phyloP scores from a whole-genome alignment of 495 filamentous ascomycete species.

The Diplogelasinospora grovesii region DNA sequence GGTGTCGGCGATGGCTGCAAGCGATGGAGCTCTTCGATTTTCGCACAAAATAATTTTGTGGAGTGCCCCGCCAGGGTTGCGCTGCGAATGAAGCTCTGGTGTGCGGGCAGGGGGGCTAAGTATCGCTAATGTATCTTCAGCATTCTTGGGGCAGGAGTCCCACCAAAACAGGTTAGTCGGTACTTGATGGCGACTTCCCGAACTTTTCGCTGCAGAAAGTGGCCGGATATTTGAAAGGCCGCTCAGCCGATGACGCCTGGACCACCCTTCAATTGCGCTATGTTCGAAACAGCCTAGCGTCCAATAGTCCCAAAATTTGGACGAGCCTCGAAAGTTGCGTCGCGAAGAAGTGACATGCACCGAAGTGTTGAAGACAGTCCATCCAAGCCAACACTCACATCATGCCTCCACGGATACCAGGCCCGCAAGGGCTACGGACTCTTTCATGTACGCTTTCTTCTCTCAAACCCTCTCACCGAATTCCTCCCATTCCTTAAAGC shows the following conservation, averaged over 20 bases:
- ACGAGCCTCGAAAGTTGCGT: conserved; percentile 18
- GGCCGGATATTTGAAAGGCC: conserved; percentile 7
- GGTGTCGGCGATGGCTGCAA: conserved; percentile 17
- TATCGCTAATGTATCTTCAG: neutral
- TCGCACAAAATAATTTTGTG: conserved; percentile 34
- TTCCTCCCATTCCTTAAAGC: neutral
- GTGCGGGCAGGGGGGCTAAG: neutral
- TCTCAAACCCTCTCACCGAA: neutral
- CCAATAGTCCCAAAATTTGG: conserved; percentile 24
- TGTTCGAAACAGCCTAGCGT: conserved; percentile 6
- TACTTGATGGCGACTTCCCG: neutral
- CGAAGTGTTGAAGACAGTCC: neutral
- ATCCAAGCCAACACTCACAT: conserved; percentile 18
- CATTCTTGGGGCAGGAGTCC: neutral
- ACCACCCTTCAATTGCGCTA: conserved; percentile 1
- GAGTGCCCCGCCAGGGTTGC: conserved; percentile 35
- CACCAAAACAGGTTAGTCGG: neutral
- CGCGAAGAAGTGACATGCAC: neutral
- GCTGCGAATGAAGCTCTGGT: conserved; percentile 11
- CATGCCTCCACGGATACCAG: conserved; percentile 72
- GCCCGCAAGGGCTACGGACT: conserved; percentile 54
- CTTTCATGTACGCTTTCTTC: conserved; percentile 47
- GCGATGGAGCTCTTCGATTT: conserved; percentile 21
- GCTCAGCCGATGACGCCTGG: conserved; percentile 5
- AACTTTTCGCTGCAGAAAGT: neutral